Evolutionary conservation across 208 protist species (phyloP), one percentile per base, ranked within the genome.

Genomic region (Trypanosoma congolense): DNA sequence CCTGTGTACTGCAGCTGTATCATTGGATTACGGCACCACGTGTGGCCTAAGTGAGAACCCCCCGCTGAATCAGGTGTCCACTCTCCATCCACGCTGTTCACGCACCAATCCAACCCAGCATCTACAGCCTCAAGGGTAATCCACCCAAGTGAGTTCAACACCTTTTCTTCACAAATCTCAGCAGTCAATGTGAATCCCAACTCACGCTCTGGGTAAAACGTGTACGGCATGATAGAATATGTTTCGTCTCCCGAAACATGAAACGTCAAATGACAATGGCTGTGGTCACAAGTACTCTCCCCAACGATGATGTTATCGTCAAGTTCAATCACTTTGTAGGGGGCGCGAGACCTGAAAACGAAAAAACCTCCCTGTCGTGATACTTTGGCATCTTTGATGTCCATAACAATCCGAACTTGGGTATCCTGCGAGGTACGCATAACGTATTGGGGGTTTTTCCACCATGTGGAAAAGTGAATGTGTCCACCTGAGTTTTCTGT

Each of bases 401-500:
- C 63, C 68, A 93, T 71, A 9, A 71, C 49, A 24, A 93, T 62
- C 9, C 59, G 56, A 18, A 90, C 77, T 16, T 58, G 61, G 8
- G 80, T 56, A 18, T 35, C 24, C 42, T 67, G 70, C 9, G 82
- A 90, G 14, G 75, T 46, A 5, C 56, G 62, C 58, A 95, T 59
- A 46, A 63, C 22, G 65, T 86, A 92, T 64, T 95, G 88, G 9
- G 74, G 77, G 61, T 92, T 95, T 25, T 75, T 69, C 77, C 82
- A 86, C 85, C 88, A 95, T n/a, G 84, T 87, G 46, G 81, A 56
- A 59, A 79, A 95, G 61, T 88, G 76, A 14, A 85, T 55, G 61
- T 82, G 74, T 9, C 88, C 88, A 28, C 88, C 88, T 4, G 83
- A 89, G 43, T 65, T 70, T 9, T 73, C 70, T 3, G 44, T 48